Percentiles rank a stretch among this genome's conserved stretches.
Conservation (phyloP, 2,329 filamentous ascomycete genomes). For the Talaromyces funiculosus region DNA sequence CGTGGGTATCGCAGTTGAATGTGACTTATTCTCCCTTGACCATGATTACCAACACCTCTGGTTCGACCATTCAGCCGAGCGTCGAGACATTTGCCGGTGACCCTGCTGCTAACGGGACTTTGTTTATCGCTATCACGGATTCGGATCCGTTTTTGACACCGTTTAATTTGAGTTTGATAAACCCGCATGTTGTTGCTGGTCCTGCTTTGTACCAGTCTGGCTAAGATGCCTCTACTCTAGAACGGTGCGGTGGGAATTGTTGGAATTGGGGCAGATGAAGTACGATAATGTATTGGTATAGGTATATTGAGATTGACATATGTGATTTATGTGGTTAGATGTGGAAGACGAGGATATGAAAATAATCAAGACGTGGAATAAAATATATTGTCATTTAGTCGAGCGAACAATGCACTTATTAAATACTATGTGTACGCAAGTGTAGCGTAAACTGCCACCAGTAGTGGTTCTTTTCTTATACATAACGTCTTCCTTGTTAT, state of each 20-base stretch:
- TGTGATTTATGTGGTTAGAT: not conserved
- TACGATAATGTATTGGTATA: not conserved
- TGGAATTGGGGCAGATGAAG: no score
- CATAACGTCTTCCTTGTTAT: no score
- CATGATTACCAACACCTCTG: slow-evolving; percentile 46
- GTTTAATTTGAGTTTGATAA: slow-evolving; percentile 68
- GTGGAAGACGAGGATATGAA: not conserved
- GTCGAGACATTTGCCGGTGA: slow-evolving; percentile 62
- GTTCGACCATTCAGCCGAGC: slow-evolving; percentile 68
- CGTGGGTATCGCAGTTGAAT: slow-evolving; percentile 73
- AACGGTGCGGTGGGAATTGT: no score
- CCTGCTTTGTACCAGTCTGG: slow-evolving; percentile 73
- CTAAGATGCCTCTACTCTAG: slow-evolving; percentile 39
- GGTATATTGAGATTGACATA: not conserved
- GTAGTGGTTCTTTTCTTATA: not conserved
- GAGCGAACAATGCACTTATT: not conserved
- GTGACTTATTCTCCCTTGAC: slow-evolving; percentile 62
- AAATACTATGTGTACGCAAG: no score
- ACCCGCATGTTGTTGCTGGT: slow-evolving; percentile 67
- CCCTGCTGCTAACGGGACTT: slow-evolving; percentile 67
- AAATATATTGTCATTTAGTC: not conserved
- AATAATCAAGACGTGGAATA: not conserved
- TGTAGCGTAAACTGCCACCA: no score
- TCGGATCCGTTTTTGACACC: slow-evolving; percentile 62
- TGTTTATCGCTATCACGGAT: slow-evolving; percentile 74